Percentiles rank a stretch among this genome's conserved stretches.
These are phyloP conservation scores for Prasinococcaceae sp. DNA, from an alignment of 139 green algal genomes.

Conservation along the genomic window DNA sequence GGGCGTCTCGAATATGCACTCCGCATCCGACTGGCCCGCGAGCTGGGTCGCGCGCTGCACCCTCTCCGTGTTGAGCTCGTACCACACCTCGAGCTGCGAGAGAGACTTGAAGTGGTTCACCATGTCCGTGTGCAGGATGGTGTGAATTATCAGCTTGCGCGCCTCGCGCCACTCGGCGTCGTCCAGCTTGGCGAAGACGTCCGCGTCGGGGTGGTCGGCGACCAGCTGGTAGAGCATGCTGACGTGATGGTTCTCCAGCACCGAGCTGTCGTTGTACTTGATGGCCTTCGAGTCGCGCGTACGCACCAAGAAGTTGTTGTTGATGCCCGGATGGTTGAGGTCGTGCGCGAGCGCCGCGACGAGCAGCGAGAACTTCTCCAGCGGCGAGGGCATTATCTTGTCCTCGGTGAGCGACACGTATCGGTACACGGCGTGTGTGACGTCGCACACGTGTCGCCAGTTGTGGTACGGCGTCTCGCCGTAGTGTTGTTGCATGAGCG, in stretches of 20 bases:
- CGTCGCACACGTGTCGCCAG: slow-evolving; percentile 45
- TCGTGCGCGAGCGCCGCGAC: slow-evolving; percentile 46
- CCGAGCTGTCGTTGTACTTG: slow-evolving; percentile 48
- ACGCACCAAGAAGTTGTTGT: slow-evolving; percentile 46
- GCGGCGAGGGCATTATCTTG: slow-evolving; percentile 5
- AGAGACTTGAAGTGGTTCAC: slow-evolving; percentile 48
- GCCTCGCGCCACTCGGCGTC: slow-evolving; percentile 27
- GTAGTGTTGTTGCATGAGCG: too few species aligned
- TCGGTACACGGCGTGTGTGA: slow-evolving; percentile 35
- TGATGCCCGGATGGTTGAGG: slow-evolving; percentile 48
- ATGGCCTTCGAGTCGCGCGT: slow-evolving; percentile 27
- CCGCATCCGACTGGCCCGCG: background rate
- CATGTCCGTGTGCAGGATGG: slow-evolving; percentile 56
- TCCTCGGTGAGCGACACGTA: slow-evolving; percentile 23
- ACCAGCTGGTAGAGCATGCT: slow-evolving; percentile 33
- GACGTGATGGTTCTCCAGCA: slow-evolving; percentile 43
- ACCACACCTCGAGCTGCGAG: slow-evolving; percentile 43
- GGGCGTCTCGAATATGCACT: slow-evolving; percentile 27
- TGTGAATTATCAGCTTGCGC: slow-evolving; percentile 34
- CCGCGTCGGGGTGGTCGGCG: slow-evolving; percentile 5
- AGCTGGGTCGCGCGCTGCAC: background rate
- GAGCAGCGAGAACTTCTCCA: slow-evolving; percentile 40
- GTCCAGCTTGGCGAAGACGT: slow-evolving; percentile 30
- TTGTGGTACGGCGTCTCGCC: slow-evolving; percentile 54
- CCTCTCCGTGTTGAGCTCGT: slow-evolving; percentile 26